phyloP scores from a whole-genome alignment of 2,329 filamentous ascomycete genomes.

The Phialophora tarda region DNA sequence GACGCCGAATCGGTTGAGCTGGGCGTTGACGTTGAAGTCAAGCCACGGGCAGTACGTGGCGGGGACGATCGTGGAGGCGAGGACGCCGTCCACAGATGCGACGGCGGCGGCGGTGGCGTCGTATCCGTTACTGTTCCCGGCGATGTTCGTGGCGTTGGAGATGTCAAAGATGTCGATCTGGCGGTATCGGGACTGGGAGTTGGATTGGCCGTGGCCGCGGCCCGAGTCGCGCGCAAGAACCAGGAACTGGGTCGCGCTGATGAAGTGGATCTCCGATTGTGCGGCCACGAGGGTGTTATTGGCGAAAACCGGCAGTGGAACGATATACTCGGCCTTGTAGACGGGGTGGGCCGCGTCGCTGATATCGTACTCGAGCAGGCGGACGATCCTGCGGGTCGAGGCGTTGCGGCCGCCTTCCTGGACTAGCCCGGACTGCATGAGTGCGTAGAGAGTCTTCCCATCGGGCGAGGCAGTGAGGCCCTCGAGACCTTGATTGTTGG shows the following conservation, averaged over 20 bases:
- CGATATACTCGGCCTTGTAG: slow-evolving; percentile 68
- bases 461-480: slow-evolving; percentile 68
- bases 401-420: slow-evolving; percentile 66
- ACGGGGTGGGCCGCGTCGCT: slow-evolving; percentile 48
- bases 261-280: slow-evolving; percentile 71
- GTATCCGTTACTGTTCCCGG: slow-evolving; percentile 47
- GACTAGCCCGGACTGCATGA: slow-evolving; percentile 69
- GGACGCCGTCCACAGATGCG: slow-evolving; percentile 57
- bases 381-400: slow-evolving; percentile 61
- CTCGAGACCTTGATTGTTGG: slow-evolving; percentile 79
- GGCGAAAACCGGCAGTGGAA: slow-evolving; percentile 66
- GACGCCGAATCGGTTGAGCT: slow-evolving; percentile 69
- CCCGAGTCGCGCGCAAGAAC: slow-evolving; percentile 68
- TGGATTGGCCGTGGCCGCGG: slow-evolving; percentile 63
- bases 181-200: slow-evolving; percentile 65
- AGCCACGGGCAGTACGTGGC: slow-evolving; percentile 70
- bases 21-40: slow-evolving; percentile 69
- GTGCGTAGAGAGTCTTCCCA: slow-evolving; percentile 66
- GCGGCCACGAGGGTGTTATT: slow-evolving; percentile 64
- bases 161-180: slow-evolving; percentile 74
- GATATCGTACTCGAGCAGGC: slow-evolving; percentile 70
- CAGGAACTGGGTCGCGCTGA: slow-evolving; percentile 69
- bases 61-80: slow-evolving; percentile 61
- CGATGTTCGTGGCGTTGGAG: slow-evolving; percentile 65
- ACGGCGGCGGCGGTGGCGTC: slow-evolving; percentile 51